Evolutionary conservation across 768 basidiomycete genomes (phyloP), one percentile per base, ranked within the genome.

Genomic region (Serendipita sp.): DNA sequence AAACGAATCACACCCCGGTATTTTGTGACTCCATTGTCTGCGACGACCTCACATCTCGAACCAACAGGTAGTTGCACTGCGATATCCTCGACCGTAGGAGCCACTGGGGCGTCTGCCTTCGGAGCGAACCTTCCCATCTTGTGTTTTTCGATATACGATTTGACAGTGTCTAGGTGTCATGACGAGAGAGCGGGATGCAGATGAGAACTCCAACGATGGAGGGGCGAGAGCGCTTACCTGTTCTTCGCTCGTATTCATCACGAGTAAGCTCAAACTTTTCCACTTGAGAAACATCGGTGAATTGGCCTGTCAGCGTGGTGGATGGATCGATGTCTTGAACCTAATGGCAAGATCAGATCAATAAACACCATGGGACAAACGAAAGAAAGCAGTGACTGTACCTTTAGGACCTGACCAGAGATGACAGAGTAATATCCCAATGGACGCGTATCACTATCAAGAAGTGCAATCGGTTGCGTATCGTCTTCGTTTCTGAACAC

Each of bases 191-290:
- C 52, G 23, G 63, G 23, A 38, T 30, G 23, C 23, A 23, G 23
- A 23, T 23, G 23, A 23, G 23, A 23, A 23, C 46, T 3, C 32
- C 15, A 16, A 35, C 23, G 36, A 13, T 3, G 45, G 28, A 64
- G 18, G 32, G 41, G 15, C 4, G 1, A n/a, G 32, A 63, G 63
- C 44, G 44, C 3, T n/a, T 67, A 92, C 94, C 93, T 75, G 81
- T 77, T 69, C 93, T 76, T 70, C 83, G 76, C 28, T 85, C 90
- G 71, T 98, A 98, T 65, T 86, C 90, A 3, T 83, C 83, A 2
- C 84, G 80, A 5, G 84, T 85, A 62, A 98, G 74, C 77, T 96
- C 95, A 68, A 92, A 98, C 73, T 97, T 96, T 32, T 96, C 85
- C 1, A 96, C 91, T 74, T 86, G 83, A 0, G 85, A 85, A 1